Evolutionary conservation across 2,329 filamentous ascomycete species (phyloP).

Genomic region (Penicillium digitatum): DNA sequence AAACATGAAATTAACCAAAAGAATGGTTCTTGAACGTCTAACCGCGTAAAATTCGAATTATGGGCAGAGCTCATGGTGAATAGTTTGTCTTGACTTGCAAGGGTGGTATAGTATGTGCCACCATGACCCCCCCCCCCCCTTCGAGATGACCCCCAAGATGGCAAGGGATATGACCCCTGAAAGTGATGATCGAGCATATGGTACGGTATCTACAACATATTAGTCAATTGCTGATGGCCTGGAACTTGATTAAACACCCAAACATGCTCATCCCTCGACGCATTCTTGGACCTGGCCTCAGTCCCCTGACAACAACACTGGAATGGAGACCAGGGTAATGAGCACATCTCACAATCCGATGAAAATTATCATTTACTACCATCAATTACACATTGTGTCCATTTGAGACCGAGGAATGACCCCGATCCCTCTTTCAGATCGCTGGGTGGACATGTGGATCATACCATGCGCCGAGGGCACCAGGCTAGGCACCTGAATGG

Average conservation of each 20-base stretch:
- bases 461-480: conserved; percentile 15
- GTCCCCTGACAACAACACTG: conserved; percentile 21
- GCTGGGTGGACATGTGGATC: conserved; percentile 17
- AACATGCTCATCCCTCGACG: not conserved
- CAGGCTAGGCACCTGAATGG: conserved; percentile 6
- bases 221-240: not conserved
- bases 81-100: not conserved
- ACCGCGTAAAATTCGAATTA: not conserved
- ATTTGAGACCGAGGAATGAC: not conserved
- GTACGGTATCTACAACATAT: not conserved
- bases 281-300: conserved; percentile 21
- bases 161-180: conserved; percentile 3
- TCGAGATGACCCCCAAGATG: not conserved
- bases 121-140: not conserved
- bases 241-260: not conserved
- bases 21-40: not conserved
- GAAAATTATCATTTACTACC: not conserved
- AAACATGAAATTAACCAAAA: not conserved
- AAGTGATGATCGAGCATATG: not conserved
- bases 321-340: conserved; percentile 19
- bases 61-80: not conserved
- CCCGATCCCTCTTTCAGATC: not conserved
- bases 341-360: conserved; percentile 11
- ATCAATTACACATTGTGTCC: not conserved
- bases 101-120: not conserved